phyloP scores from a whole-genome alignment of 2,329 filamentous ascomycete species.

The Annulohypoxylon truncatum region DNA sequence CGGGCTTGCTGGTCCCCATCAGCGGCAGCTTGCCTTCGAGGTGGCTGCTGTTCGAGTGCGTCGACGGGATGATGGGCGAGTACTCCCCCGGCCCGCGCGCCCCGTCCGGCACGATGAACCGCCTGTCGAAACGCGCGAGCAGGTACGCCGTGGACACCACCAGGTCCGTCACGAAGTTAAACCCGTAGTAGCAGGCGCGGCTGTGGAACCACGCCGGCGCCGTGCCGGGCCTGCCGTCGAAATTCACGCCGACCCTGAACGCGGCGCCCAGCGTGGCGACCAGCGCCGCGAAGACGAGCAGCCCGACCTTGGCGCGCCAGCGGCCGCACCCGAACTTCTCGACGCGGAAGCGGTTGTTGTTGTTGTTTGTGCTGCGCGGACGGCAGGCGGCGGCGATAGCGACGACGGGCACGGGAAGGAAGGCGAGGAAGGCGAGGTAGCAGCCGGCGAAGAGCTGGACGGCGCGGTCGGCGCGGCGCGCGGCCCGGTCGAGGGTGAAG shows the following conservation, averaged over 20 bases:
- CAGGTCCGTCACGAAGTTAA: constrained; percentile 82
- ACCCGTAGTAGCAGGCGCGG: constrained; percentile 80
- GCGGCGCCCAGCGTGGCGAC: constrained; percentile 75
- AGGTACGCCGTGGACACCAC: constrained; percentile 75
- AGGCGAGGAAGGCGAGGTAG: constrained; percentile 70
- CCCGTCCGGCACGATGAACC: constrained; percentile 81
- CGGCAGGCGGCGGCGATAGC: constrained; percentile 61
- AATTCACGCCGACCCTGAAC: constrained; percentile 73
- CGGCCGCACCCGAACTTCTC: constrained; percentile 76
- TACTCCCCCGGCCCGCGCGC: constrained; percentile 69
- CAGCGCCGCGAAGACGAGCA: constrained; percentile 68
- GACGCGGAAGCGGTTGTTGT: constrained; percentile 51
- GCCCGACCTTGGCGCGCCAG: constrained; percentile 72
- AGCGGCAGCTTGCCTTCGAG: constrained; percentile 20
- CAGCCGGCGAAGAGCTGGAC: constrained; percentile 73
- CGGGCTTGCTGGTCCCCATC: constrained; percentile 10
- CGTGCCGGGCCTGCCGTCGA: constrained; percentile 59
- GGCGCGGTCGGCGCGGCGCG: constrained; percentile 64
- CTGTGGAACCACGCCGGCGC: constrained; percentile 76
- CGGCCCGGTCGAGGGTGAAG: constrained; percentile 70
- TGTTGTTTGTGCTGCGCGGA: too few relatives aligned
- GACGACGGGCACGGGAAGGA: constrained; percentile 63
- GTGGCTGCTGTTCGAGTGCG: constrained; percentile 14
- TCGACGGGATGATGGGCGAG: constrained; percentile 38
- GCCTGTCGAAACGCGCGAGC: constrained; percentile 75